Evolutionary conservation across 2,329 filamentous ascomycete species (phyloP).

Genomic region (Talaromyces pinophilus): DNA sequence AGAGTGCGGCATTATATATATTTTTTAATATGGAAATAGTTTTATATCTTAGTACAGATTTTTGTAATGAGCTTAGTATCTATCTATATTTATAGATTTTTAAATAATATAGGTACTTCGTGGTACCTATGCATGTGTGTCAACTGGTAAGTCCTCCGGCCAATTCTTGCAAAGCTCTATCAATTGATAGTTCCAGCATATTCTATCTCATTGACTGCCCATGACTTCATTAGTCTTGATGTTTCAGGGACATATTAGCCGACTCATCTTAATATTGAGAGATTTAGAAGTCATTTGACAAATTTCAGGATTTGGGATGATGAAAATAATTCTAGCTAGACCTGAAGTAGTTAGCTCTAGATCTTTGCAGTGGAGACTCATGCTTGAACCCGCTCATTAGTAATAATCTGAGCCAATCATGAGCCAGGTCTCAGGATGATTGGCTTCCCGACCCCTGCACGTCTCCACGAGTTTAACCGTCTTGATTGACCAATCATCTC

Average conservation of each 20-base stretch:
- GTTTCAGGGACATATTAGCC: not conserved
- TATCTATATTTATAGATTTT: not conserved
- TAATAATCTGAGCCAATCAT: not conserved
- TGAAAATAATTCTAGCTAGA: not conserved
- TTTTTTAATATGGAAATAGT: not conserved
- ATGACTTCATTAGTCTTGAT: not conserved
- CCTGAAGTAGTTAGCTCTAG: not conserved
- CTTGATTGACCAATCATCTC: not conserved
- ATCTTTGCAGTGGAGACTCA: not conserved
- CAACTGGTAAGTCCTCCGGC: not conserved
- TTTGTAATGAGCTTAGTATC: not conserved
- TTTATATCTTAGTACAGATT: not conserved
- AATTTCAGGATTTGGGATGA: not conserved
- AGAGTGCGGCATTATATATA: not conserved
- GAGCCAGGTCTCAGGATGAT: not conserved
- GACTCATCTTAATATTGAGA: not conserved
- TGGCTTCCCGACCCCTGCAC: constrained; percentile 1
- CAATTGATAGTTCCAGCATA: not conserved
- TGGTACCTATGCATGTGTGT: not conserved
- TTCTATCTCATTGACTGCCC: not conserved
- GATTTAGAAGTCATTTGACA: not conserved
- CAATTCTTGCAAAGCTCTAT: not conserved
- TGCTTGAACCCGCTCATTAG: not conserved
- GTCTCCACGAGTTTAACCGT: not conserved
- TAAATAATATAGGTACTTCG: not conserved